These are phyloP conservation scores for Blastobotrys proliferans DNA, from an alignment of 1,139 yeast species.

Conservation along the genomic window DNA sequence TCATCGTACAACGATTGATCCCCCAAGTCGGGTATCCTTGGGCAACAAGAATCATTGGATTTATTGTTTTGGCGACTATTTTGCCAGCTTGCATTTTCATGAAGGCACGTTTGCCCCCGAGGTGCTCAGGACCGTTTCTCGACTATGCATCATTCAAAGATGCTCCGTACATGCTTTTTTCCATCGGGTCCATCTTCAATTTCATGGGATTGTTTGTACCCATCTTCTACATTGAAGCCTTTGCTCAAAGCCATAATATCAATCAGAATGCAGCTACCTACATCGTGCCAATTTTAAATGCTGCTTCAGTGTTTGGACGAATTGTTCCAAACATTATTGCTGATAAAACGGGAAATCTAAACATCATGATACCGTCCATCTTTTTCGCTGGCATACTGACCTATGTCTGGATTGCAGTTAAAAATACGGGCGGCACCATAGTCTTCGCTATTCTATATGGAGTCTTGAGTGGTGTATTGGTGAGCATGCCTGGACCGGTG, in stretches of 20 bases:
- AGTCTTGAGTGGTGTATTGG: slow-evolving; percentile 43
- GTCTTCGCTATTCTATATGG: slow-evolving; percentile 45
- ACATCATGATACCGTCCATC: slow-evolving; percentile 37
- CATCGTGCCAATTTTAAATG: slow-evolving; percentile 48
- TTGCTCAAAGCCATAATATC: slow-evolving; percentile 27
- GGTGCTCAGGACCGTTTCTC: slow-evolving; percentile 29
- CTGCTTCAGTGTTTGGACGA: slow-evolving; percentile 48
- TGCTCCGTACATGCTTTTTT: slow-evolving; percentile 28
- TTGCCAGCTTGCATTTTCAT: slow-evolving; percentile 24
- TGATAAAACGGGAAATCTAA: slow-evolving; percentile 46
- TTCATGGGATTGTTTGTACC: slow-evolving; percentile 36
- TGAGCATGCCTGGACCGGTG: slow-evolving; percentile 43
- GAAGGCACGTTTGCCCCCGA: slow-evolving; percentile 31
- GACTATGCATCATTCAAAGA: slow-evolving; percentile 33
- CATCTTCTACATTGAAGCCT: slow-evolving; percentile 35
- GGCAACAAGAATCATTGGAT: slow-evolving; percentile 33
- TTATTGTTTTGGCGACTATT: slow-evolving; percentile 27
- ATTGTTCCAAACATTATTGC: slow-evolving; percentile 46
- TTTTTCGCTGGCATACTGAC: slow-evolving; percentile 19
- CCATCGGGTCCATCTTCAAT: slow-evolving; percentile 30
- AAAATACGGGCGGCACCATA: slow-evolving; percentile 43
- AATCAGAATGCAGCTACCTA: slow-evolving; percentile 25
- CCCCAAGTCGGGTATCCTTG: slow-evolving; percentile 33
- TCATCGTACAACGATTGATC: slow-evolving; percentile 29
- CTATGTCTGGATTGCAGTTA: slow-evolving; percentile 39